These are phyloP conservation scores for Aspergillus sp. DNA, from an alignment of 2,329 filamentous ascomycete species.

Conservation along the genomic window DNA sequence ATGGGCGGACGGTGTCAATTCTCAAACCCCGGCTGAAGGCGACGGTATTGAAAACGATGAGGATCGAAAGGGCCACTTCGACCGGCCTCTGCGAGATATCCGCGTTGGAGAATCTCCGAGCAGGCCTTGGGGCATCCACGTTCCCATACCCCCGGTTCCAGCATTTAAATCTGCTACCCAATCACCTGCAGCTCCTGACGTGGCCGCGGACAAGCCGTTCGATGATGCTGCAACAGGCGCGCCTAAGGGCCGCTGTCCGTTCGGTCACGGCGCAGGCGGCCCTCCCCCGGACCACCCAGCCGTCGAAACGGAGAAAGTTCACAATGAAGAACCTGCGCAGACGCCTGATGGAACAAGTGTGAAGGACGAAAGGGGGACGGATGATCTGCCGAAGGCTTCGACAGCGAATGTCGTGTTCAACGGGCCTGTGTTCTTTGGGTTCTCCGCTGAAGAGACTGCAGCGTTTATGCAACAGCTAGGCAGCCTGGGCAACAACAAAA, in stretches of 20 bases:
- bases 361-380: slow-evolving; percentile 5
- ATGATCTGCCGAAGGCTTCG: slow-evolving; percentile 14
- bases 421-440: slow-evolving; percentile 91
- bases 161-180: slow-evolving; percentile 27
- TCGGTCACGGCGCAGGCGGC: slow-evolving; percentile 27
- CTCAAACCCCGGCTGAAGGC: slow-evolving; percentile 37
- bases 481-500: slow-evolving; percentile 14
- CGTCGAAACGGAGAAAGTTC: slow-evolving; percentile 16
- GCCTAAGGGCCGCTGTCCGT: slow-evolving; percentile 33
- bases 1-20: slow-evolving; percentile 79
- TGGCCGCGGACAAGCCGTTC: slow-evolving; percentile 19
- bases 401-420: slow-evolving; percentile 79
- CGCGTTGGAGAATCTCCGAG: slow-evolving; percentile 92
- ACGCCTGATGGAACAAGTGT: slow-evolving; percentile 4
- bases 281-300: slow-evolving; percentile 15
- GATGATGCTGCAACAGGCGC: slow-evolving; percentile 10
- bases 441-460: slow-evolving; percentile 79
- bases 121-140: slow-evolving; percentile 86
- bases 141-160: slow-evolving; percentile 57
- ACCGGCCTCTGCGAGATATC: slow-evolving; percentile 81
- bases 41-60: slow-evolving; percentile 50
- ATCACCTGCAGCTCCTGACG: slow-evolving; percentile 23
- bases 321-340: slow-evolving; percentile 13
- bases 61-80: slow-evolving; percentile 72
- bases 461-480: slow-evolving; percentile 65